Base-by-base conservation (phyloP, 1,139 yeast genomes). In the Debaryomyces udenii region DNA sequence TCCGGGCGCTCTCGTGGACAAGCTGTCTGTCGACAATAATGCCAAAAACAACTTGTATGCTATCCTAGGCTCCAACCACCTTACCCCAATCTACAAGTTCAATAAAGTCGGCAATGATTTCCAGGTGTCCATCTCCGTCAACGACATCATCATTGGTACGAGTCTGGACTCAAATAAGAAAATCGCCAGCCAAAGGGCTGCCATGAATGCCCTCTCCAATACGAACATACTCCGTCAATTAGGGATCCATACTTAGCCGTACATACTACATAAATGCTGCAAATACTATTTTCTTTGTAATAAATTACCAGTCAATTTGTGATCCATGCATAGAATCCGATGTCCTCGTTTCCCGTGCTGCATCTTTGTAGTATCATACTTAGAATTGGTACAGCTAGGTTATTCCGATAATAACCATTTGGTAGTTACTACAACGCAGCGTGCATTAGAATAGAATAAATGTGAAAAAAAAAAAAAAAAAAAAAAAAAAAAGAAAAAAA, bases 91-190 rank as follows among this genome's bases (percentile, higher is more conserved):
- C 6, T 62, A 62, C 42, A 49, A 49, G 31, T 50, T 45, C 41
- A 46, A 47, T 9, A 48, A 51, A 26, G 45, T 48, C 2, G 57
- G 56, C 2, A 49, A 46, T 30, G 61, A 57, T 11, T 55, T 52
- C 46, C 60, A 54, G 35, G 58, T 57, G 10, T 47, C 54, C 24
- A 37, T 42, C 39, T 35, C 31, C 31, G 62, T 62, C 27, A 62
- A 64, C 40, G 64, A 62, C 9, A 41, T 56, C 9, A 50, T 61
- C 3, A 52, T 70, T 17, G 75, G 74, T 2, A 55, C 54, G 11
- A 70, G 72, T 3, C 51, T 54, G 32, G 70, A 67, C 44, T 38
- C 47, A 3, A 61, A 54, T 38, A 64, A 66, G 47, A 59, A 60
- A 40, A 45, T 53, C 10, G 70, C 73, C 20, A 55, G 59, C 13